A percentile compares a stretch with the other conserved stretches of the same genome.
phyloP scores from a whole-genome alignment of 805 yeast species.

The Candida morakotiae region DNA sequence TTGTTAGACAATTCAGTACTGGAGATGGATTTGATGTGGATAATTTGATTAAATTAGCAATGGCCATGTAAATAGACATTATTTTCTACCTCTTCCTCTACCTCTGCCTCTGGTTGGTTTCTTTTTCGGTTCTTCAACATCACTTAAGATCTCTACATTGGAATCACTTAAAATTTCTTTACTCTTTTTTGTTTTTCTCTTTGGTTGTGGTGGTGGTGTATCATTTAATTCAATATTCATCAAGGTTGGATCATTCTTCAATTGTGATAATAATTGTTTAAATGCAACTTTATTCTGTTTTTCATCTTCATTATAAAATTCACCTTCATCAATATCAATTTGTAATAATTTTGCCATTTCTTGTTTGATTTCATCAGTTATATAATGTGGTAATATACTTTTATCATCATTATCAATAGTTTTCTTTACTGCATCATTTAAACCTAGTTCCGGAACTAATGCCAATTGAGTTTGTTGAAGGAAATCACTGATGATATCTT shows the following conservation, averaged over 20 bases:
- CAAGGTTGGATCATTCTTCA: slow-evolving; percentile 18
- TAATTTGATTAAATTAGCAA: slow-evolving; percentile 64
- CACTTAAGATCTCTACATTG: slow-evolving; percentile 4
- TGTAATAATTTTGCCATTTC: slow-evolving; percentile 48
- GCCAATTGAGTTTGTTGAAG: slow-evolving; percentile 61
- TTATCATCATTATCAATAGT: slow-evolving; percentile 84
- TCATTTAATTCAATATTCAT: neutral
- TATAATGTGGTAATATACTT: slow-evolving; percentile 58
- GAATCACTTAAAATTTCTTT: slow-evolving; percentile 5
- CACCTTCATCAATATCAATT: slow-evolving; percentile 40
- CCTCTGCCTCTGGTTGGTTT: slow-evolving; percentile 2
- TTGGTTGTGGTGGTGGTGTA: neutral
- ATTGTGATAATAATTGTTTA: slow-evolving; percentile 39
- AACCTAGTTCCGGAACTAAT: slow-evolving; percentile 69
- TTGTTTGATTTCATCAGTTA: slow-evolving; percentile 50
- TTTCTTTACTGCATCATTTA: slow-evolving; percentile 65
- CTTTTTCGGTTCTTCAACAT: slow-evolving; percentile 1
- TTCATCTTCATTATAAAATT: slow-evolving; percentile 23
- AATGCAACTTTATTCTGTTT: slow-evolving; percentile 31
- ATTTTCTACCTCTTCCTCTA: neutral
- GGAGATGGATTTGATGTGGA: slow-evolving; percentile 72
- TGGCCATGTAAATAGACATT: slow-evolving; percentile 31
- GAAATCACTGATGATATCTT: slow-evolving; percentile 58
- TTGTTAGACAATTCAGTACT: slow-evolving; percentile 63
- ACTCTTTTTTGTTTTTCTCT: neutral